Evolutionary conservation across 129 eudicot species (phyloP), one percentile per base, ranked within the genome.

Genomic region (Flaveria sonorensis): DNA sequence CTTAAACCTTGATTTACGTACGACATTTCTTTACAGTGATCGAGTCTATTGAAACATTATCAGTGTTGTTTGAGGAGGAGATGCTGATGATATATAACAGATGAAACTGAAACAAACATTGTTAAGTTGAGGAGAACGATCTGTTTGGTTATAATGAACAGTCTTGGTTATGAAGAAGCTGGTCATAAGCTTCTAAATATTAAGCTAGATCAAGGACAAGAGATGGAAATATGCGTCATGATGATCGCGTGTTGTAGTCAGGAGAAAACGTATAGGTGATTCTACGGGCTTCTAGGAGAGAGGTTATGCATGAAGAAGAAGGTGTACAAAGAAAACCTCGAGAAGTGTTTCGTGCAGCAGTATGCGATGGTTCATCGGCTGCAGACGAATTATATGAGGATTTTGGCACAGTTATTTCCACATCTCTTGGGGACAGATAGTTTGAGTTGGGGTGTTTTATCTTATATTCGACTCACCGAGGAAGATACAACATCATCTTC

Each of bases 81-180:
- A 85, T 80, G 72, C 87, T 88, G 98, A 81, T 85, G 74, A 88
- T 30, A 0, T n/a, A 30, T 93, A 68, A 86, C 81, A 73, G 98
- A 93, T 65, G 97, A 85, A 72, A 93, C 97, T 1, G 97, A 90
- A 80, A 93, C 98, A 40, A 87, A 90, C 75, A 82, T 93, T 36
- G 86, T 93, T 0, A 90, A 93, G 69, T 89, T 93, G 26, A 70
- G 97, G n/a, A 88, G 98, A 77, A 93, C 98, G 2, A 93, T 93
- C 2, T 93, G 90, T 74, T 69, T 93, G 65, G 90, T 96, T 3
- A 93, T 93, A 23, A 93, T 90, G 98, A 90, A 96, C 1, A 87
- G 98, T 85, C 92, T 93, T 77, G 97, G 90, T 73, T 93, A 90
- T 82, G 98, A 90, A 51, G 98, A 93, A 82, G 96, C 98, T 21